Evolutionary conservation across 495 filamentous ascomycete species (phyloP), one percentile per base, ranked within the genome.

Genomic region (Cercophora scortea): DNA sequence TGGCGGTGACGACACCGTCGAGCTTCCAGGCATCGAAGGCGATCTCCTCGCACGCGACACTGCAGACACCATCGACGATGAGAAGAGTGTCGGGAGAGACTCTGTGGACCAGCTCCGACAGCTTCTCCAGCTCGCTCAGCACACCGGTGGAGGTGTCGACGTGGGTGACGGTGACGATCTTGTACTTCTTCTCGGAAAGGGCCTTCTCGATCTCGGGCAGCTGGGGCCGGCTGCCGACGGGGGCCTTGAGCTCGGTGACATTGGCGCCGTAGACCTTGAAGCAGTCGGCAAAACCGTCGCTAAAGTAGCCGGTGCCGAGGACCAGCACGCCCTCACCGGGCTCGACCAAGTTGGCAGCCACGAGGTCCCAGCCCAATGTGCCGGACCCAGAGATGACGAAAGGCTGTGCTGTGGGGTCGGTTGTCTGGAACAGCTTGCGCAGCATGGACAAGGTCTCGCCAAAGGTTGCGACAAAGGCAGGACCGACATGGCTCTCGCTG

Each of bases 141-240:
- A 98, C 93, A 47, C 93, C 93, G 39, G 93, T 98, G 6, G 90
- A 95, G 18, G 93, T 98, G 62, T 98, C 93, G 52, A 95, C 91
- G 69, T 98, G 93, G 7, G 93, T 98, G 53, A 97, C 84, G 42
- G 93, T 96, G 62, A 98, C 72, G 47, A 88, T 54, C 79, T 95
- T 95, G 75, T 96, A 96, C 52, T 82, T 76, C 73, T 92, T 95
- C 76, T 87, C 79, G 64, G 85, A 85, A 49, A 98, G 76, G 13
- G 89, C 90, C 62, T 83, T 78, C 71, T 96, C 90, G 49, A 98
- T 82, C 64, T 92, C 86, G 42, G 84, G 78, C 32, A 95, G 80
- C 56, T 89, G 85, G n/a, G 91, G 89, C 39, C 90, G 85, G 57
- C 87, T 85, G 49, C 93, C 93, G 59, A 95, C 87, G 33, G 90